Evolutionary conservation across 306 rosid species (phyloP), one percentile per base, ranked within the genome.

Genomic region (Mucuna pruriens): DNA sequence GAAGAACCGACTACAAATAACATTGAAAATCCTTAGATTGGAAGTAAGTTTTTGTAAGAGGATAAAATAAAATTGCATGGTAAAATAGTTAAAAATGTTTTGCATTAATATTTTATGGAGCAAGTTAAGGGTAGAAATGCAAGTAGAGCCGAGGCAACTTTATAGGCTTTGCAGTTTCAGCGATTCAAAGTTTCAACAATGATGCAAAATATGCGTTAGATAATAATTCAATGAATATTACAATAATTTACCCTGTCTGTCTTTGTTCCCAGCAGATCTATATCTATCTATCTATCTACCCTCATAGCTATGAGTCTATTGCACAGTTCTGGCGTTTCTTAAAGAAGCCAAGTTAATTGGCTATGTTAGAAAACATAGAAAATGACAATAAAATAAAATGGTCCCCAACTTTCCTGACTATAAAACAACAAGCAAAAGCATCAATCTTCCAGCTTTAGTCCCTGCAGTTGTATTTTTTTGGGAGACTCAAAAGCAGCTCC

Each of bases 401-500:
- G 92, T 90, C 94, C 94, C 87, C 84, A 19, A 71, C 73, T 80
- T 86, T 80, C 38, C 87, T 84, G 89, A 78, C 73, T 66, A 78
- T 45, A 85, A 84, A 76, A 79, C 89, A 88, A 80, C 31, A 84
- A 80, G 83, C 84, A 83, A 89, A 88, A 80, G 91, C 88, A 86
- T 74, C 83, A 79, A 69, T 33, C 74, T 85, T 86, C 74, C 91
- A 90, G 92, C 92, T 90, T 92, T 92, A 86, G 79, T 86, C 86
- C 77, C 88, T 84, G 89, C 86, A 85, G 85, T 79, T 78, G 75
- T 87, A 85, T 84, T 86, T 90, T 89, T 82, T 89, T 67, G 94
- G 97, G 90, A 90, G 84, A 79, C 90, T 87, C 91, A 80, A 90
- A 87, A 90, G 90, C 75, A 78, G 54, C 86, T 70, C 55, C 22